phyloP scores from a whole-genome alignment of 176 grass and related monocot species.

The Sorghum bicolor region Sorghum_bicolor_NCBIv3 NC_012872.2:64200501-64201000 shows the following conservation, averaged over 20 bases:
- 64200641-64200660: background rate
- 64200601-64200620: background rate
- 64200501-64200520: conserved; percentile 46
- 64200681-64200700: background rate
- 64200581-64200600: background rate
- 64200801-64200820: conserved; percentile 5
- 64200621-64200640: background rate
- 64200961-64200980: conserved; percentile 5
- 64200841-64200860: too few species aligned
- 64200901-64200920: conserved; percentile 10
- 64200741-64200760: conserved; percentile 36
- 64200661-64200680: conserved; percentile 43
- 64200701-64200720: background rate
- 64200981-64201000: conserved; percentile 11
- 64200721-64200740: background rate
- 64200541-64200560: background rate
- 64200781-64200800: background rate
- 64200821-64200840: conserved; percentile 9
- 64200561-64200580: background rate
- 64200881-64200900: background rate
- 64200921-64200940: background rate
- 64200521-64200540: background rate
- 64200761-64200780: conserved; percentile 21
- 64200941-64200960: background rate
- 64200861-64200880: background rate